Percentiles rank a stretch among this genome's conserved stretches.
phyloP scores from a whole-genome alignment of 331 rosid genomes.

The Rosa hybrid region DNA sequence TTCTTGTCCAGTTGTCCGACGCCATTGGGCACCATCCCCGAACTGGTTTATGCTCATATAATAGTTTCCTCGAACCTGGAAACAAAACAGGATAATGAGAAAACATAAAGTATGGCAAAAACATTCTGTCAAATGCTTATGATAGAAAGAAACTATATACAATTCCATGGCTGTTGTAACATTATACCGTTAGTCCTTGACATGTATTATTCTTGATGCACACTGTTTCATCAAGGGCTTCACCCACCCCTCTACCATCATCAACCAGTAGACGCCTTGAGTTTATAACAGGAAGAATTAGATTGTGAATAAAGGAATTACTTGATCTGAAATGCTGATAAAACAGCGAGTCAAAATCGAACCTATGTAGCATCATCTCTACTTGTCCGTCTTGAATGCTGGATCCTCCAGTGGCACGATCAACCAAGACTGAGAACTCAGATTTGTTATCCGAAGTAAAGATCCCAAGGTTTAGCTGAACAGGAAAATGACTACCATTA shows the following conservation, averaged over 20 bases:
- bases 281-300: constrained; percentile 19
- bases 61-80: constrained; percentile 77
- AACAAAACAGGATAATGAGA: neutral
- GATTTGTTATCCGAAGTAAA: constrained; percentile 59
- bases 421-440: constrained; percentile 85
- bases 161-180: neutral
- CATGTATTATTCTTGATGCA: constrained; percentile 44
- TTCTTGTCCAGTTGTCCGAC: constrained; percentile 82
- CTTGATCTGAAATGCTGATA: constrained; percentile 7
- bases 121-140: neutral
- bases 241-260: constrained; percentile 75
- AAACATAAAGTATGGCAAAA: neutral
- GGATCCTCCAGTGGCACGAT: constrained; percentile 85
- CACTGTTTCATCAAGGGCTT: constrained; percentile 77
- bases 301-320: neutral
- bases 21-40: constrained; percentile 80
- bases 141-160: neutral
- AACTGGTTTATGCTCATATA: constrained; percentile 51
- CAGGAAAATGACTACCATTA: neutral
- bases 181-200: constrained; percentile 74
- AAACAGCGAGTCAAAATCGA: neutral
- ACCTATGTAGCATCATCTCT: constrained; percentile 96
- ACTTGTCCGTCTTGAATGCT: constrained; percentile 81
- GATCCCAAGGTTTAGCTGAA: constrained; percentile 87
- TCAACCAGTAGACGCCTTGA: constrained; percentile 62